Evolutionary conservation across 140 eudicot species (phyloP).

Genomic region (Flaveria floridana): DNA sequence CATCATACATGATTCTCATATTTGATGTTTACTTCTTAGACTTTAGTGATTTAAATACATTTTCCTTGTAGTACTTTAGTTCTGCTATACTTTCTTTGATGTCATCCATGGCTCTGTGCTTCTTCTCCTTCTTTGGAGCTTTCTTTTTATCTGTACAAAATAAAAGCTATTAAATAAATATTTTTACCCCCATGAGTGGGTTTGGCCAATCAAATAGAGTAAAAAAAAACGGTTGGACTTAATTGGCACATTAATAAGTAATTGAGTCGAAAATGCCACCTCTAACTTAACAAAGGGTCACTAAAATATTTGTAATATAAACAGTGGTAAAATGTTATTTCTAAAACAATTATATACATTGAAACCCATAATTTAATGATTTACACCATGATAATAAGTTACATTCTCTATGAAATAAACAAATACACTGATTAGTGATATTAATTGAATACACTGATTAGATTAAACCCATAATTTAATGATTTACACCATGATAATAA

Average conservation of each 20-base stretch:
- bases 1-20: not conserved
- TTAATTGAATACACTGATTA: not conserved
- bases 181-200: not conserved
- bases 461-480: too few relatives aligned
- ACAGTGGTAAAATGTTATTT: not conserved
- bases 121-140: conserved; percentile 78
- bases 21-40: conserved; percentile 44
- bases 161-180: not conserved
- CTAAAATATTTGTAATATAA: not conserved
- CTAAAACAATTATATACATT: not conserved
- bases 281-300: not conserved
- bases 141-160: conserved; percentile 47
- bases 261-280: not conserved
- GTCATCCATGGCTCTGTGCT: conserved; percentile 96
- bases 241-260: not conserved
- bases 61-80: conserved; percentile 82
- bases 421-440: not conserved
- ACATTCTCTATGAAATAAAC: not conserved
- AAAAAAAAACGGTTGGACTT: not conserved
- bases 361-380: not conserved
- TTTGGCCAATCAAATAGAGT: too few relatives aligned
- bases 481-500: too few relatives aligned
- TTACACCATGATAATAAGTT: not conserved
- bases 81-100: conserved; percentile 86
- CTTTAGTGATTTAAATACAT: conserved; percentile 63